A percentile compares a stretch with the other conserved stretches of the same genome.
Evolutionary conservation across 805 yeast genomes (phyloP).

Genomic region (Candida awuae): DNA sequence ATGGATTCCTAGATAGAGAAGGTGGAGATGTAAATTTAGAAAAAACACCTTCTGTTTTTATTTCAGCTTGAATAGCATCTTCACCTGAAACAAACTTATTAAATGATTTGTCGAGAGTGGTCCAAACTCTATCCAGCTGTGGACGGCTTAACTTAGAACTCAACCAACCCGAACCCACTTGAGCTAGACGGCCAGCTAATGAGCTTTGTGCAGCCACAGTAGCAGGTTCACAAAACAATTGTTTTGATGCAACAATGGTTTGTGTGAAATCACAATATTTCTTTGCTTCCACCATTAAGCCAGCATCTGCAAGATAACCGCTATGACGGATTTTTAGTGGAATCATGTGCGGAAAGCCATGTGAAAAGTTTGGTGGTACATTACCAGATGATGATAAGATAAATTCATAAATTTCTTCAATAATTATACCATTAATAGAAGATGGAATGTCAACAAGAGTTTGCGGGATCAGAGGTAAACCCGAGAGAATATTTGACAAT

Average conservation of each 20-base stretch:
- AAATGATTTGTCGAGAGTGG: slow-evolving; percentile 73
- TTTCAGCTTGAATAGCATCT: slow-evolving; percentile 38
- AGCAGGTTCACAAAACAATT: slow-evolving; percentile 29
- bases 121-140: slow-evolving; percentile 68
- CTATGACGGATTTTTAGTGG: slow-evolving; percentile 63
- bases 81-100: slow-evolving; percentile 84
- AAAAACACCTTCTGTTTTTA: slow-evolving; percentile 47
- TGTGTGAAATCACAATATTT: slow-evolving; percentile 49
- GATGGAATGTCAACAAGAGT: slow-evolving; percentile 15
- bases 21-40: slow-evolving; percentile 56
- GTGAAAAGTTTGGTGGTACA: slow-evolving; percentile 28
- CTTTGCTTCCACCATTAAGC: slow-evolving; percentile 49
- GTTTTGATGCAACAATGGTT: slow-evolving; percentile 31
- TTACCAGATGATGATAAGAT: slow-evolving; percentile 29
- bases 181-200: slow-evolving; percentile 41
- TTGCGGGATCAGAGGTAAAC: slow-evolving; percentile 23
- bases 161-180: slow-evolving; percentile 60
- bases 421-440: slow-evolving; percentile 39
- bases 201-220: slow-evolving; percentile 29
- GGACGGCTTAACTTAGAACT: slow-evolving; percentile 39
- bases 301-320: slow-evolving; percentile 58
- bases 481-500: slow-evolving; percentile 29
- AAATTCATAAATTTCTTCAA: slow-evolving; percentile 68
- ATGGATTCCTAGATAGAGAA: slow-evolving; percentile 49
- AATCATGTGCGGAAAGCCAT: slow-evolving; percentile 42